These are phyloP conservation scores for Akanthomyces lecanii DNA, from an alignment of 2,329 filamentous ascomycete genomes.

Conservation along the genomic window DNA sequence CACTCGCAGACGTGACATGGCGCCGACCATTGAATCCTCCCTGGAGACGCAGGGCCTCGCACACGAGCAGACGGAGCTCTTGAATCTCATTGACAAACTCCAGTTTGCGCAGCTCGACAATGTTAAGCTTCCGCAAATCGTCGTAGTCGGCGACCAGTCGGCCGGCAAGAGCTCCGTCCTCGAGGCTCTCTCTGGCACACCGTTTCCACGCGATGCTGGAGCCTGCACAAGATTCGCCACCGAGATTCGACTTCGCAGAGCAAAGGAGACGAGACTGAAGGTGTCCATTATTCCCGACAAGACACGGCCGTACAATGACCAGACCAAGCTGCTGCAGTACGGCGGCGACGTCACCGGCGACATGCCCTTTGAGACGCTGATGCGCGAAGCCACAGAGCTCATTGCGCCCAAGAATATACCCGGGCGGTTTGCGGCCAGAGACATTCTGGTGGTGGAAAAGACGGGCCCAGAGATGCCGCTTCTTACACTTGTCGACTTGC, in stretches of 20 bases:
- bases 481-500: constrained; percentile 58
- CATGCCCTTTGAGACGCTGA: constrained; percentile 46
- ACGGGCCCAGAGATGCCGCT: constrained; percentile 55
- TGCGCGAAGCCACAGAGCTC: constrained; percentile 46
- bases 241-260: constrained; percentile 51
- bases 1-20: constrained; percentile 30
- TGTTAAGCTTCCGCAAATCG: constrained; percentile 55
- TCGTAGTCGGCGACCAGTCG: constrained; percentile 62
- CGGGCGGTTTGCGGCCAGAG: constrained; percentile 47
- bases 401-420: constrained; percentile 48
- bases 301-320: constrained; percentile 41
- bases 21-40: constrained; percentile 43
- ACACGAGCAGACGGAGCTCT: constrained; percentile 51
- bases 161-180: constrained; percentile 61
- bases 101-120: constrained; percentile 49
- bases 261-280: constrained; percentile 40
- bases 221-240: constrained; percentile 61
- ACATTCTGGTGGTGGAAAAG: constrained; percentile 56
- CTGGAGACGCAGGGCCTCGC: constrained; percentile 47
- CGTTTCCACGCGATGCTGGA: constrained; percentile 56
- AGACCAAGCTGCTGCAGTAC: constrained; percentile 44
- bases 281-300: constrained; percentile 55
- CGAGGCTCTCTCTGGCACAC: constrained; percentile 59
- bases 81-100: constrained; percentile 56
- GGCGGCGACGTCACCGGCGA: constrained; percentile 43